phyloP scores from a whole-genome alignment of 768 basidiomycete species.

The Auricularia sp. region DNA sequence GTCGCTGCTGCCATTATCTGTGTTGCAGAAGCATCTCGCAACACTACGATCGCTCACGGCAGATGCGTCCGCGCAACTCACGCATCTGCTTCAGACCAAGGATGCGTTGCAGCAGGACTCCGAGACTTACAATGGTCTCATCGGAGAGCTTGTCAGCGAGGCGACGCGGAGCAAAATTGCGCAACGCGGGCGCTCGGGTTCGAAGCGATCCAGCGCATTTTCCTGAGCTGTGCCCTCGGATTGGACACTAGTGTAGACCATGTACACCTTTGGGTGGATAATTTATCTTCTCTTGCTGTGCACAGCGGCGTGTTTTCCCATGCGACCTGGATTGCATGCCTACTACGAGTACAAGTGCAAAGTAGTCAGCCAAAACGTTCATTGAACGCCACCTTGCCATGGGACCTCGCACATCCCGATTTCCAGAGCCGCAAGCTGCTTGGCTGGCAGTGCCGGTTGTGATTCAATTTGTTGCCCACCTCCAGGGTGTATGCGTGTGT shows the following conservation, averaged over 20 bases:
- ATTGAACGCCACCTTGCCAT: background rate
- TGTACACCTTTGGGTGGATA: background rate
- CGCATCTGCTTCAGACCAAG: slow-evolving; percentile 70
- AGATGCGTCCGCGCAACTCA: slow-evolving; percentile 64
- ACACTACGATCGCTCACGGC: slow-evolving; percentile 66
- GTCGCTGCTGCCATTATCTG: slow-evolving; percentile 56
- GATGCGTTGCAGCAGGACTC: slow-evolving; percentile 80
- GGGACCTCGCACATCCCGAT: background rate
- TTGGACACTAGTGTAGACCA: background rate
- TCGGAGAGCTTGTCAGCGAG: slow-evolving; percentile 86
- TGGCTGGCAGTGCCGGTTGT: background rate
- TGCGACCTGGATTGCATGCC: background rate
- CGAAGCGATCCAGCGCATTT: slow-evolving; percentile 1
- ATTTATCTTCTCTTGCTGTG: background rate
- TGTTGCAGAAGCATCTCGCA: slow-evolving; percentile 54
- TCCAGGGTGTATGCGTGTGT: background rate
- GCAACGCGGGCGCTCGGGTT: background rate
- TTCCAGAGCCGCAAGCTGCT: background rate
- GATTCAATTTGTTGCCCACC: background rate
- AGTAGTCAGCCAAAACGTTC: background rate
- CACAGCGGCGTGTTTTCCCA: background rate
- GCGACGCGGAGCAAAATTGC: slow-evolving; percentile 35
- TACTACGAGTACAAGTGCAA: background rate
- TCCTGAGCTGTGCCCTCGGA: background rate
- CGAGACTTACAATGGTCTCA: slow-evolving; percentile 83